Evolutionary conservation across 1,139 yeast species (phyloP).

Genomic region (Candida dubliniensis): DNA sequence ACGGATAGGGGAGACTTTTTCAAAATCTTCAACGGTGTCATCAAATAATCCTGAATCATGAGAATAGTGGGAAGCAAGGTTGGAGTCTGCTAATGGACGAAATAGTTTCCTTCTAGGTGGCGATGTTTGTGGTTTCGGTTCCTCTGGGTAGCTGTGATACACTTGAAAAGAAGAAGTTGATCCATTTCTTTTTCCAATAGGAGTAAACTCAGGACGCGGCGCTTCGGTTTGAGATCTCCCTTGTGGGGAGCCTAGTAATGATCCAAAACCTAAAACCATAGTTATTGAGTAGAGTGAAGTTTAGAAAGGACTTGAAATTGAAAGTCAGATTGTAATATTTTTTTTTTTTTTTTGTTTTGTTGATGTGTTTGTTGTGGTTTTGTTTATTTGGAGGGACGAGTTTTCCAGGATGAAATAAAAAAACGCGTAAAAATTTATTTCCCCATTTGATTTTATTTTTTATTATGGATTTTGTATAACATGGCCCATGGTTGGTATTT

Average conservation of each 20-base stretch:
- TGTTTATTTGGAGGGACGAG: too few relatives aligned
- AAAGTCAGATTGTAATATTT: background rate
- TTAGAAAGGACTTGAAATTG: background rate
- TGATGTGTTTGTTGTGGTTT: too few relatives aligned
- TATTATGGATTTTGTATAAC: too few relatives aligned
- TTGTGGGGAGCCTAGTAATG: conserved; percentile 2
- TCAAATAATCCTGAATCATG: conserved; percentile 11
- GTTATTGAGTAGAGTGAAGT: background rate
- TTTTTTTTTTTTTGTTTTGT: too few relatives aligned
- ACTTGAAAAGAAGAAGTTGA: conserved; percentile 13
- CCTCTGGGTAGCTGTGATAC: conserved; percentile 12
- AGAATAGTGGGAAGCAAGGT: conserved; percentile 1
- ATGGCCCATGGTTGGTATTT: too few relatives aligned
- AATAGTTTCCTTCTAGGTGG: conserved; percentile 11
- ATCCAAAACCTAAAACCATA: conserved; percentile 2
- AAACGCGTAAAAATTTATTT: too few relatives aligned
- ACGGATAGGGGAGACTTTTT: conserved; percentile 8
- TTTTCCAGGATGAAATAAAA: too few relatives aligned
- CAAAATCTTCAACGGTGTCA: conserved; percentile 12
- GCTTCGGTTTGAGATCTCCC: background rate
- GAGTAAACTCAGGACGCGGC: conserved; percentile 12
- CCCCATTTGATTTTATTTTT: too few relatives aligned
- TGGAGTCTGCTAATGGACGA: conserved; percentile 12
- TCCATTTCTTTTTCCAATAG: conserved; percentile 12
- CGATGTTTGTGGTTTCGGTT: conserved; percentile 2